These are phyloP conservation scores for Fusarium napiforme DNA, from an alignment of 2,329 filamentous ascomycete species.

Conservation along the genomic window DNA sequence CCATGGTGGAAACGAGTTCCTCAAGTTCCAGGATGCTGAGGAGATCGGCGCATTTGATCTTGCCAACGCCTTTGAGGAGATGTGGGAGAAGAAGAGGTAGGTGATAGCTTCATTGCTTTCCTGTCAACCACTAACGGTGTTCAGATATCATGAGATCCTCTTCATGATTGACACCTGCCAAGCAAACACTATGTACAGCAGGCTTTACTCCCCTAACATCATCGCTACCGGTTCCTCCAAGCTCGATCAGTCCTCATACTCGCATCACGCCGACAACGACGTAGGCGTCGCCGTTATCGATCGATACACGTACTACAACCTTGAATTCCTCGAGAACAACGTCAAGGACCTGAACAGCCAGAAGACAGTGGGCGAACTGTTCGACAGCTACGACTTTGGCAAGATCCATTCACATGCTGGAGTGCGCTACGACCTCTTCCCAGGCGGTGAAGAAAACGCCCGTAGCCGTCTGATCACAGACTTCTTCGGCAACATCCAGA, in stretches of 20 bases:
- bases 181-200: slow-evolving; percentile 98
- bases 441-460: slow-evolving; percentile 80
- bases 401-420: slow-evolving; percentile 96
- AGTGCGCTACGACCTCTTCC: slow-evolving; percentile 94
- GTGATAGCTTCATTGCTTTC: slow-evolving; percentile 30
- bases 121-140: slow-evolving; percentile 3
- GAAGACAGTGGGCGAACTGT: slow-evolving; percentile 90
- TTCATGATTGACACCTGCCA: slow-evolving; percentile 99
- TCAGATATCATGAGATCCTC: slow-evolving; percentile 91
- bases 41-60: slow-evolving; percentile 97
- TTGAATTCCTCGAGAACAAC: slow-evolving; percentile 94
- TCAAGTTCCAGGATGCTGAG: slow-evolving; percentile 98
- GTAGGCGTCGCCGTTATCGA: slow-evolving; percentile 98
- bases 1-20: slow-evolving; percentile 95
- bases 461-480: slow-evolving; percentile 88
- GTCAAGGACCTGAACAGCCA: slow-evolving; percentile 88
- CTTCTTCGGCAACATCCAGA: slow-evolving; percentile 98
- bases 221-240: slow-evolving; percentile 97
- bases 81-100: slow-evolving; percentile 99
- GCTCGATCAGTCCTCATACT: slow-evolving; percentile 96
- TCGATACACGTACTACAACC: slow-evolving; percentile 97
- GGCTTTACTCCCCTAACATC: slow-evolving; percentile 98
- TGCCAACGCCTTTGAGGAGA: slow-evolving; percentile 97
- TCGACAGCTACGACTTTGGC: slow-evolving; percentile 93
- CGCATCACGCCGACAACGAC: slow-evolving; percentile 97